Evolutionary conservation across 2,329 filamentous ascomycete genomes (phyloP).

Genomic region (Grosmannia huntii): DNA sequence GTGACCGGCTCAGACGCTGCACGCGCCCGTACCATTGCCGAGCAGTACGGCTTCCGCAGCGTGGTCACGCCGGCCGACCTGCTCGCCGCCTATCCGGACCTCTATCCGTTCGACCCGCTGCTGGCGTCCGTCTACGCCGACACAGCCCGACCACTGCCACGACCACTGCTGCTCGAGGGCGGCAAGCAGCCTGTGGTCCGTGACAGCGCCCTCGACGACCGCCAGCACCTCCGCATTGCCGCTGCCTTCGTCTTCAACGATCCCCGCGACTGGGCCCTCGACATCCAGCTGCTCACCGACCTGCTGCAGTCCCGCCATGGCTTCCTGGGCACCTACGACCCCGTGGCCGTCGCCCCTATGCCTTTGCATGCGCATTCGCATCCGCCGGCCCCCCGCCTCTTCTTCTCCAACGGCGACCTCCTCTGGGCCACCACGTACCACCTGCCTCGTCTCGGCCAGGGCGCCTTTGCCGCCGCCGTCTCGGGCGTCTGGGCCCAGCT

Average conservation of each 20-base stretch:
- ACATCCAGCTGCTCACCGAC: conserved; percentile 74
- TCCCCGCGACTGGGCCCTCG: conserved; percentile 88
- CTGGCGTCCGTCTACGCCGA: conserved; percentile 47
- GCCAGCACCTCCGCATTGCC: conserved; percentile 42
- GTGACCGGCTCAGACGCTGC: conserved; percentile 59
- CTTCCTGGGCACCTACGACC: conserved; percentile 65
- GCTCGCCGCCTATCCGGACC: conserved; percentile 54
- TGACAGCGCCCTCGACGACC: conserved; percentile 2
- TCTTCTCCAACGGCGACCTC: conserved; percentile 83
- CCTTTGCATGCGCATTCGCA: conserved; percentile 30
- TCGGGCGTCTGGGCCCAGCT: conserved; percentile 66
- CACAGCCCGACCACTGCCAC: conserved; percentile 45
- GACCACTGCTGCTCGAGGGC: conserved; percentile 26
- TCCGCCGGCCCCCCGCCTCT: conserved; percentile 47
- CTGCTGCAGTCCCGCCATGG: conserved; percentile 68
- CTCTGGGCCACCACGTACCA: conserved; percentile 81
- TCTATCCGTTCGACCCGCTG: conserved; percentile 73
- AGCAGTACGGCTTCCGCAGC: conserved; percentile 64
- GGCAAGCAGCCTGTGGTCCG: conserved; percentile 19
- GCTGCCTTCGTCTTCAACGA: conserved; percentile 93
- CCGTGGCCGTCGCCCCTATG: conserved; percentile 31
- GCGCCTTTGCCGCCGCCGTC: conserved; percentile 74
- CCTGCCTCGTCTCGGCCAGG: conserved; percentile 78
- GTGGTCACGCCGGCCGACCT: conserved; percentile 84
- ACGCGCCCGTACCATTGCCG: conserved; percentile 59